Percentiles rank a stretch among this genome's conserved stretches.
phyloP scores from a whole-genome alignment of 2,329 filamentous ascomycete species.

The Penicillium corylophilum region DNA sequence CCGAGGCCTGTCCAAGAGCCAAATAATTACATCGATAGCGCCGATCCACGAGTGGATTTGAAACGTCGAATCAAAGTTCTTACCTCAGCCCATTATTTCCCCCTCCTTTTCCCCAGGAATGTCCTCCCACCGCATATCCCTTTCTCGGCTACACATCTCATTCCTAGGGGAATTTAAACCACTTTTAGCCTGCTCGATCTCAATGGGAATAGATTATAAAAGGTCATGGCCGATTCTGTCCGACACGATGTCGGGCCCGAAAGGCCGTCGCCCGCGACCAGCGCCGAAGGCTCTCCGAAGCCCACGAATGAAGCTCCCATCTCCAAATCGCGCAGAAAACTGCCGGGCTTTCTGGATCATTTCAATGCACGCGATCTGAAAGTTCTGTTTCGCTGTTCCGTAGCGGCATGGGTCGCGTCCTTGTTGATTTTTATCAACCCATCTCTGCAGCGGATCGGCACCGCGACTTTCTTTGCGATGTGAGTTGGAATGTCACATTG shows the following conservation, averaged over 20 bases:
- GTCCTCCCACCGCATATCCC: background rate
- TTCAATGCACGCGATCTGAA: constrained; percentile 52
- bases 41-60: constrained; percentile 9
- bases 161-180: background rate
- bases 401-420: constrained; percentile 48
- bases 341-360: constrained; percentile 41
- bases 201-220: background rate
- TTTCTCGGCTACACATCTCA: background rate
- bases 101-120: constrained; percentile 2
- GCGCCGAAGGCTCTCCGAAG: constrained; percentile 4
- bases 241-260: constrained; percentile 6
- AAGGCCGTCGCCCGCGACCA: constrained; percentile 7
- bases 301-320: constrained; percentile 4
- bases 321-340: constrained; percentile 12
- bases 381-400: constrained; percentile 47
- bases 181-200: background rate
- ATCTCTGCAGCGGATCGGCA: constrained; percentile 41
- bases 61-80: constrained; percentile 3
- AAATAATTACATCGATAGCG: constrained; percentile 15
- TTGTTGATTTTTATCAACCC: constrained; percentile 52
- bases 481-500: constrained; percentile 8
- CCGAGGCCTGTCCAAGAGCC: background rate
- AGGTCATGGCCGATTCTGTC: constrained; percentile 11
- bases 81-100: constrained; percentile 1
- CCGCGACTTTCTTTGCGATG: constrained; percentile 48